Conservation (phyloP, 352 stramenopile species). For the Vaucheria bursata region DNA sequence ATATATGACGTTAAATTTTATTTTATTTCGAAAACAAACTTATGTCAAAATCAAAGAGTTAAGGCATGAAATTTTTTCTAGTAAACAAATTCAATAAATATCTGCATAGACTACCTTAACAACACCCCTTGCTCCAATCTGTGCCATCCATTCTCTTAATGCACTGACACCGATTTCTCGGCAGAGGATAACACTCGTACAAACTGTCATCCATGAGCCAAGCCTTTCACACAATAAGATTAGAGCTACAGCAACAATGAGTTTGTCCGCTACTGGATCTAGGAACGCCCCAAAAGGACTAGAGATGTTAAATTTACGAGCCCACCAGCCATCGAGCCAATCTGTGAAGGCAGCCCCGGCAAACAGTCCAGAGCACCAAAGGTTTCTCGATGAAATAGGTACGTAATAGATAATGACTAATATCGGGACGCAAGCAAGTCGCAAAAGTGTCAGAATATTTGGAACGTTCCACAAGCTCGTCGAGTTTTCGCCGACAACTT, state of each 20-base stretch:
- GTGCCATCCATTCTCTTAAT: conserved; percentile 52
- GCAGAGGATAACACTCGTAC: conserved; percentile 46
- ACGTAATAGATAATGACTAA: conserved; percentile 29
- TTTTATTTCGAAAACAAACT: no score
- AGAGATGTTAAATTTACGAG: conserved; percentile 48
- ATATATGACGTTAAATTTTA: no score
- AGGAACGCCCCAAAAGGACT: conserved; percentile 55
- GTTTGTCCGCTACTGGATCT: conserved; percentile 56
- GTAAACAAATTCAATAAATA: no score
- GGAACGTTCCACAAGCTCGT: conserved; percentile 44
- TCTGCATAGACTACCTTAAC: no score
- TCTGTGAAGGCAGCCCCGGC: conserved; percentile 49
- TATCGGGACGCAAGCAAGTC: conserved; percentile 33
- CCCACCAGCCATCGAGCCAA: conserved; percentile 55
- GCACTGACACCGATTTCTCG: conserved; percentile 48
- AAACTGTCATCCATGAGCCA: conserved; percentile 40
- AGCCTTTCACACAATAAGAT: conserved; percentile 48
- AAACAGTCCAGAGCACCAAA: conserved; percentile 43
- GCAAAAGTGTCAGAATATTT: conserved; percentile 42
- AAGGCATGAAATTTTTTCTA: no score
- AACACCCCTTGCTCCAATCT: conserved; percentile 43
- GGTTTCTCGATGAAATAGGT: conserved; percentile 33
- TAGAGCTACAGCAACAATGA: conserved; percentile 49
- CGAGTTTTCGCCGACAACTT: not conserved
- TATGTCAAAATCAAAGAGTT: no score